A percentile compares a stretch with the other conserved stretches of the same genome.
Evolutionary conservation across 208 protist genomes (phyloP).

Genomic region (Endotrypanum monterogeii): DNA sequence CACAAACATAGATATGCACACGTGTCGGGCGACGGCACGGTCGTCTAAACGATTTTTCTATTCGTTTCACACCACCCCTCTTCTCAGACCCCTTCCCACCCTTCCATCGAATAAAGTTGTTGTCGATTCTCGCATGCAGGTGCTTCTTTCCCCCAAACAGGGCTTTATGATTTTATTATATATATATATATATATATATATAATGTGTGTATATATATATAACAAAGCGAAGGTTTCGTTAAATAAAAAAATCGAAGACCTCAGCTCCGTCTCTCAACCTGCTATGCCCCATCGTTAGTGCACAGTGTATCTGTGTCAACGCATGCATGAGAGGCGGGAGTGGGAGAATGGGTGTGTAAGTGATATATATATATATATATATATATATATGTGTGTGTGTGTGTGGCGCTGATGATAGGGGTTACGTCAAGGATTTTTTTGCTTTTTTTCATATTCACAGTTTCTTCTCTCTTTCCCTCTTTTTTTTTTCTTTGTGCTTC

Average conservation of each 20-base stretch:
- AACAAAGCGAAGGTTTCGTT: no score
- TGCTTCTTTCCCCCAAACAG: no score
- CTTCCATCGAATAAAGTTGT: neutral
- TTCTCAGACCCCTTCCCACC: neutral
- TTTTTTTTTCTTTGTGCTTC: slow-evolving; percentile 5
- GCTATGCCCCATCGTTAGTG: no score
- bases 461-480: neutral
- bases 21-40: neutral
- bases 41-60: neutral
- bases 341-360: neutral
- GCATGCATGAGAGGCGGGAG: neutral
- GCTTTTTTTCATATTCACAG: neutral
- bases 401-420: neutral
- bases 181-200: no score
- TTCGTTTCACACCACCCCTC: neutral
- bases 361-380: neutral
- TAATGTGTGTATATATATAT: no score
- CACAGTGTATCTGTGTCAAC: neutral
- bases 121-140: neutral
- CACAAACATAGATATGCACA: neutral
- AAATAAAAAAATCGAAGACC: no score
- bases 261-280: no score
- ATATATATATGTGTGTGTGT: no score
- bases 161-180: no score
- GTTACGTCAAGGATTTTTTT: neutral